phyloP scores from a whole-genome alignment of 192 early-diverging fungal species.

The Dispira parvispora region DNA sequence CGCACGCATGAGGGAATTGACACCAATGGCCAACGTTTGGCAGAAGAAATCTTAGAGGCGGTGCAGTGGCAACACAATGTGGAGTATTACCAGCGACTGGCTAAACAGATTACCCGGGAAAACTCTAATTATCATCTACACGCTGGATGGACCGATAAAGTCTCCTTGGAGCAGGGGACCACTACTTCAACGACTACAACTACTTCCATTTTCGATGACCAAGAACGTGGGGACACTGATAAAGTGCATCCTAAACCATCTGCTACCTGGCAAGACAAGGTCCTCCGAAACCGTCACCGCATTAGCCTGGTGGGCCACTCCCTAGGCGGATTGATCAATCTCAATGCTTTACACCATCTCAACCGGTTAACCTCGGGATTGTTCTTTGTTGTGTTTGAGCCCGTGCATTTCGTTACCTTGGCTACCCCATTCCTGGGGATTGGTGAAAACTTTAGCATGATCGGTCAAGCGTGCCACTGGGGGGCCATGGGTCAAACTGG shows the following conservation, averaged over 20 bases:
- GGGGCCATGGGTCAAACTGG: constrained; percentile 29
- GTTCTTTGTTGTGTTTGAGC: constrained; percentile 23
- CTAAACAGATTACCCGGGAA: neutral
- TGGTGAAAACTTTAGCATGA: constrained; percentile 23
- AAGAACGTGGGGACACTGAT: neutral
- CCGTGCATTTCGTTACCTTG: constrained; percentile 26
- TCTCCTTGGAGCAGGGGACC: neutral
- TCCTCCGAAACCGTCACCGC: constrained; percentile 11
- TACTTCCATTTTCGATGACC: neutral
- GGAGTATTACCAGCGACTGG: constrained; percentile 12
- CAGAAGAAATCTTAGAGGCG: constrained; percentile 21
- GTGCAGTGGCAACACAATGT: constrained; percentile 15
- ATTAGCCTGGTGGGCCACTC: constrained; percentile 33
- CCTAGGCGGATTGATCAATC: constrained; percentile 29
- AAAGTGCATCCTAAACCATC: neutral
- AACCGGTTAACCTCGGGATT: constrained; percentile 23
- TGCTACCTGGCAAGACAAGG: neutral
- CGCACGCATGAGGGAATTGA: constrained; percentile 29
- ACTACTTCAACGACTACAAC: no score
- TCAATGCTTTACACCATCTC: constrained; percentile 24
- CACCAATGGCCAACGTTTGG: constrained; percentile 21
- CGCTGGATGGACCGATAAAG: no score
- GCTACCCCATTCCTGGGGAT: constrained; percentile 28
- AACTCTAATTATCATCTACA: no score
- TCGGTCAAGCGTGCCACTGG: constrained; percentile 15